Evolutionary conservation across 805 yeast species (phyloP).

Genomic region (Cyberlindnera samutprakarnensis): DNA sequence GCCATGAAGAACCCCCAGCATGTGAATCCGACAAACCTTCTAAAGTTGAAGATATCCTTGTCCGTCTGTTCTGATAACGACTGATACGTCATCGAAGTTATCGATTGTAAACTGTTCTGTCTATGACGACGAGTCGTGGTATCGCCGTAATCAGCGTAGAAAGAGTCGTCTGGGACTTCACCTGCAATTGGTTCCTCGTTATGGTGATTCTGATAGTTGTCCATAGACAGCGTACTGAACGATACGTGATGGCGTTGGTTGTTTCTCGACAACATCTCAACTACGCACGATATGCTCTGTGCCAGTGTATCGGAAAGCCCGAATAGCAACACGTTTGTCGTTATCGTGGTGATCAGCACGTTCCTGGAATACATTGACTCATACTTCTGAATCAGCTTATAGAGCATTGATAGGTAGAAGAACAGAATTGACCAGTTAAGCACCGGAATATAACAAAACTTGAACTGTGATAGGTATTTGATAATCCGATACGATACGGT

Average conservation of each 20-base stretch:
- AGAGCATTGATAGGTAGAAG: slow-evolving; percentile 40
- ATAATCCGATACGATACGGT: slow-evolving; percentile 13
- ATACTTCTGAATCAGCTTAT: slow-evolving; percentile 49
- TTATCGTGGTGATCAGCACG: slow-evolving; percentile 69
- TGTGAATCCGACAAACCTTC: slow-evolving; percentile 71
- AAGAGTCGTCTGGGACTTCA: slow-evolving; percentile 17
- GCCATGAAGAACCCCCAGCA: slow-evolving; percentile 84
- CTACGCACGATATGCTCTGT: slow-evolving; percentile 36
- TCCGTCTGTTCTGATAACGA: slow-evolving; percentile 23
- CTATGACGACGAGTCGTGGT: slow-evolving; percentile 17
- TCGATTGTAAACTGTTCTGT: slow-evolving; percentile 21
- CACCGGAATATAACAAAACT: slow-evolving; percentile 44
- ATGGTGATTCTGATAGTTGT: slow-evolving; percentile 3
- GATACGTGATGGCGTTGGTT: background rate
- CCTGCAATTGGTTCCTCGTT: slow-evolving; percentile 1
- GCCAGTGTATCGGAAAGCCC: slow-evolving; percentile 93
- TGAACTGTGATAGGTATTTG: slow-evolving; percentile 18
- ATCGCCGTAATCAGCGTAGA: slow-evolving; percentile 25
- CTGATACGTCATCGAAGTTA: slow-evolving; percentile 21
- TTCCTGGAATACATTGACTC: slow-evolving; percentile 53
- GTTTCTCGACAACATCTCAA: slow-evolving; percentile 7
- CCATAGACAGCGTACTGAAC: slow-evolving; percentile 12
- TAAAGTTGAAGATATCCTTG: slow-evolving; percentile 45
- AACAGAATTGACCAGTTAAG: slow-evolving; percentile 47
- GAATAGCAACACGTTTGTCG: slow-evolving; percentile 71